Conservation (phyloP, 805 yeast genomes). For the Myxozyma monticola region DNA sequence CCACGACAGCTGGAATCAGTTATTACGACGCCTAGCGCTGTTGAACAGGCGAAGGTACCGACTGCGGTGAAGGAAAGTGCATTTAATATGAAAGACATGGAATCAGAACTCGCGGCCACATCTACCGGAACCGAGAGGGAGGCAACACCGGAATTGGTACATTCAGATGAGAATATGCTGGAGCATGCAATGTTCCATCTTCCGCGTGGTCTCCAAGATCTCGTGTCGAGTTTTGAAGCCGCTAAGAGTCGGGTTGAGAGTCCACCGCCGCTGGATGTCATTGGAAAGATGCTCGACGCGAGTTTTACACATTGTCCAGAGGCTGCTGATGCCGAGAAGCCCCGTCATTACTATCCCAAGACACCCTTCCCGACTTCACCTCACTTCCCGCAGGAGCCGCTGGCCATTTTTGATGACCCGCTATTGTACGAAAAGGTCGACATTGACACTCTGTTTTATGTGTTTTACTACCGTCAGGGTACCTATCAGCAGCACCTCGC, state of each 20-base stretch:
- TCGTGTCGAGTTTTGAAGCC: constrained; percentile 41
- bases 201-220: constrained; percentile 46
- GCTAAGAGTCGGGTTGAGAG: constrained; percentile 49
- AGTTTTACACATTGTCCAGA: constrained; percentile 91
- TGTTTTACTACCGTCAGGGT: constrained; percentile 83
- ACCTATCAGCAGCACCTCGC: constrained; percentile 72
- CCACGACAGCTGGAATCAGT: background rate
- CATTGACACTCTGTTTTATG: constrained; percentile 83
- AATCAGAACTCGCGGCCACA: constrained; percentile 19
- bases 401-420: constrained; percentile 52
- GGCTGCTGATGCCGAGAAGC: constrained; percentile 84
- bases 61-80: constrained; percentile 2
- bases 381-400: constrained; percentile 84
- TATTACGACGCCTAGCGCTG: background rate
- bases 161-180: background rate
- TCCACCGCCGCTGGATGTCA: constrained; percentile 56
- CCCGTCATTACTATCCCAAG: constrained; percentile 71
- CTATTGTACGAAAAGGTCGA: constrained; percentile 69
- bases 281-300: constrained; percentile 64
- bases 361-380: constrained; percentile 87
- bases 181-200: constrained; percentile 31
- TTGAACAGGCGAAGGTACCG: background rate
- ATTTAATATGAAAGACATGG: constrained; percentile 21
- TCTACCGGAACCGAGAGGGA: background rate
- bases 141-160: background rate